Evolutionary conservation across 2,329 filamentous ascomycete genomes (phyloP).

Genomic region (Alternaria consortialis): DNA sequence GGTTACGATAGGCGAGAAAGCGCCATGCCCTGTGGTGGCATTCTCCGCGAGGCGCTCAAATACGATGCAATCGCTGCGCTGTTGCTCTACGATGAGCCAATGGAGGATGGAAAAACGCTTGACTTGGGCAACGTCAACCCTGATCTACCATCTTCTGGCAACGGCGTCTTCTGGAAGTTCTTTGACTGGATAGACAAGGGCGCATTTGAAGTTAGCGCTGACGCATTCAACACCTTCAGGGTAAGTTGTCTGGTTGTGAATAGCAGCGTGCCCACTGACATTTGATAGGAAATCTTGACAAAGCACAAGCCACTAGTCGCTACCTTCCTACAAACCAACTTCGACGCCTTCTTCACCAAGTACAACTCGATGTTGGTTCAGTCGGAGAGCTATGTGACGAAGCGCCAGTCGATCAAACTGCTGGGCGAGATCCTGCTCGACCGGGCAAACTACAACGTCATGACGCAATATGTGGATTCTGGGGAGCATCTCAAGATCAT

Average conservation of each 20-base stretch:
- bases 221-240: slow-evolving; percentile 97
- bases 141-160: slow-evolving; percentile 76
- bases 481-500: slow-evolving; percentile 97
- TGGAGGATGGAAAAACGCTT: slow-evolving; percentile 74
- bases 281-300: slow-evolving; percentile 83
- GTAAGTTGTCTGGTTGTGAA: slow-evolving; percentile 58
- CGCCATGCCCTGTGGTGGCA: slow-evolving; percentile 88
- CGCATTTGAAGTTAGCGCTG: slow-evolving; percentile 94
- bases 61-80: slow-evolving; percentile 90
- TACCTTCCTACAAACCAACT: slow-evolving; percentile 87
- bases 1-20: slow-evolving; percentile 92
- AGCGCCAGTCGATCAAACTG: slow-evolving; percentile 96
- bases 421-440: slow-evolving; percentile 94
- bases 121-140: slow-evolving; percentile 81
- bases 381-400: slow-evolving; percentile 96
- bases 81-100: slow-evolving; percentile 90
- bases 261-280: slow-evolving; percentile 23
- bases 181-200: slow-evolving; percentile 98
- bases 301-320: slow-evolving; percentile 93
- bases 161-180: slow-evolving; percentile 94
- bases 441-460: slow-evolving; percentile 95
- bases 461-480: slow-evolving; percentile 95
- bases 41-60: slow-evolving; percentile 88
- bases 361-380: slow-evolving; percentile 90
- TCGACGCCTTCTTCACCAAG: slow-evolving; percentile 88